Evolutionary conservation across 1,139 yeast species (phyloP), one percentile per base, ranked within the genome.

Genomic region (Lodderomyces jiufengensis): DNA sequence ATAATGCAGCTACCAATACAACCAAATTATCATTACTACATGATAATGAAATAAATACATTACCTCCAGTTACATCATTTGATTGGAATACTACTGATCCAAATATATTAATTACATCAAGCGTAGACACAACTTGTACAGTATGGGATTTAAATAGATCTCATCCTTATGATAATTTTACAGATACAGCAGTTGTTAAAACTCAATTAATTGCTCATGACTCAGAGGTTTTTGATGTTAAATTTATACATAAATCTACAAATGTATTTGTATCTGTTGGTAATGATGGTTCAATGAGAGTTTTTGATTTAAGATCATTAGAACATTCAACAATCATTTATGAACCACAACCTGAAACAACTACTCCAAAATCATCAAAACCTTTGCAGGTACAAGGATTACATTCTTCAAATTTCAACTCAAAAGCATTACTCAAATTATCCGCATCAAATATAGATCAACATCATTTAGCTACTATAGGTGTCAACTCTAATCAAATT

Each of bases 121-220:
- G 94, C 22, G 87, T 92, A 9, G 98, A 92, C 59, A 92, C 98
- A 1, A 92, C 98, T 1, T 92, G 98, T 60, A 90, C 97, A 0
- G 81, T 88, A 3, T 92, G 98, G 97, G 97, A 92, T 59, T 62
- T 87, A 29, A 70, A 63, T 44, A 57, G 74, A 23, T 52, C 68
- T 3, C 55, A 51, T 29, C 38, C 48, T 9, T 37, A 36, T 26
- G 46, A 40, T 20, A 40, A 38, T 34, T 28, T 38, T 44, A 18
- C 78, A 8, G 73, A 70, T 35, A 58, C 73, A 4, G 86, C 85
- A n/a, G 70, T 75, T 20, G 95, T 95, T 14, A 84, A 84, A 53
- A 90, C 98, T 1, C 97, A 92, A 61, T 68, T 92, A 35, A 92
- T 92, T 48, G 98, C 98, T 0, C 98, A 92, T 59, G 98, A 92